These are phyloP conservation scores for Aspergillus kassunensis DNA, from an alignment of 495 filamentous ascomycete species.

Conservation along the genomic window DNA sequence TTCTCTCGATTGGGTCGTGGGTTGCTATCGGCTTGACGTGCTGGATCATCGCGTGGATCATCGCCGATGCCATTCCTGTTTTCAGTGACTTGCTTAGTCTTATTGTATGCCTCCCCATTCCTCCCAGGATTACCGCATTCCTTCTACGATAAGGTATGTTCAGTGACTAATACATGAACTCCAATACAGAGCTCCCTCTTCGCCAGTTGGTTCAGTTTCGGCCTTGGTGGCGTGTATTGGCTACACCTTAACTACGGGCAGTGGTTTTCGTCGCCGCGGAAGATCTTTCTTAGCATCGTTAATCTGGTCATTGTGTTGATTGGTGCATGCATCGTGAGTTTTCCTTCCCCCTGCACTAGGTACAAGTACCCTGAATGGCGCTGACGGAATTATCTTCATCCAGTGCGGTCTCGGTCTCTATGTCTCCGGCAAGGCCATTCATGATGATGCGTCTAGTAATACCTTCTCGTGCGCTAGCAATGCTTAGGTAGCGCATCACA, in stretches of 20 bases:
- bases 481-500: no score
- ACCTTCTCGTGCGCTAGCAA: constrained; percentile 14
- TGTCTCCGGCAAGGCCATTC: constrained; percentile 37
- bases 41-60: constrained; percentile 61
- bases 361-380: no score
- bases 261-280: constrained; percentile 19
- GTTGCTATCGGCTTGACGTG: constrained; percentile 45
- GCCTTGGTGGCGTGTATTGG: constrained; percentile 35
- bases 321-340: constrained; percentile 27
- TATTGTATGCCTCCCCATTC: constrained; percentile 19
- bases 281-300: constrained; percentile 26
- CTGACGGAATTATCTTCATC: background rate
- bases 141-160: no score
- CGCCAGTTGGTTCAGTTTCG: constrained; percentile 35
- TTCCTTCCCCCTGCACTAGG: background rate
- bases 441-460: constrained; percentile 23
- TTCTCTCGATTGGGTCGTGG: constrained; percentile 45
- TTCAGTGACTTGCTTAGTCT: constrained; percentile 56
- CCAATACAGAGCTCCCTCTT: constrained; percentile 18
- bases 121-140: no score
- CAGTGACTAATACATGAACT: no score
- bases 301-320: constrained; percentile 22
- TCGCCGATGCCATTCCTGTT: constrained; percentile 62
- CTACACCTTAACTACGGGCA: constrained; percentile 29
- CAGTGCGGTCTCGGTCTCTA: constrained; percentile 40